These are phyloP conservation scores for Mariannaea sp. DNA, from an alignment of 2,329 filamentous ascomycete genomes.

Conservation along the genomic window DNA sequence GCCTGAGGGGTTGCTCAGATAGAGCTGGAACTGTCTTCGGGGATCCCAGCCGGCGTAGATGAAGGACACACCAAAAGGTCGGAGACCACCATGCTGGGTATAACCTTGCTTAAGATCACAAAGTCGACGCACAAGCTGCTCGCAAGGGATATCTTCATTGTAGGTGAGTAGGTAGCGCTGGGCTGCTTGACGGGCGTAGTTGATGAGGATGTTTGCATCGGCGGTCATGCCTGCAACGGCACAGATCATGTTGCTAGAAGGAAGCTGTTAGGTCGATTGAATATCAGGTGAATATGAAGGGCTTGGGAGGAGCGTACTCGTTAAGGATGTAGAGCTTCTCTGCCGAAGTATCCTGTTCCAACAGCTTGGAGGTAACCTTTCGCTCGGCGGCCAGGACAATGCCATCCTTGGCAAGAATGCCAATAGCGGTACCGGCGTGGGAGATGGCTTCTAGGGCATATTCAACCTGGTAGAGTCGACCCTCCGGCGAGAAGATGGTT, in stretches of 20 bases:
- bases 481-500: slow-evolving; percentile 99
- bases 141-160: slow-evolving; percentile 99
- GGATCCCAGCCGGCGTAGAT: slow-evolving; percentile 99
- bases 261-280: slow-evolving; percentile 15
- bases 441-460: slow-evolving; percentile 99
- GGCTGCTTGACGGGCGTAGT: slow-evolving; percentile 95
- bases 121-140: slow-evolving; percentile 93
- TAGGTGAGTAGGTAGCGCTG: slow-evolving; percentile 98
- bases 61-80: slow-evolving; percentile 97
- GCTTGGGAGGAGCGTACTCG: slow-evolving; percentile 67
- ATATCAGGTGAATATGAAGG: slow-evolving; percentile 1
- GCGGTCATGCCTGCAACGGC: slow-evolving; percentile 99
- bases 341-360: slow-evolving; percentile 98
- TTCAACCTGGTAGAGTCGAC: slow-evolving; percentile 98
- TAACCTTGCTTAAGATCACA: slow-evolving; percentile 99
- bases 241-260: slow-evolving; percentile 95
- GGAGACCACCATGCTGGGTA: slow-evolving; percentile 97
- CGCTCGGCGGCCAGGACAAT: slow-evolving; percentile 97
- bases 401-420: slow-evolving; percentile 96
- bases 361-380: slow-evolving; percentile 98
- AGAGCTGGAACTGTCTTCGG: slow-evolving; percentile 95
- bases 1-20: slow-evolving; percentile 97
- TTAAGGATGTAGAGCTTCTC: slow-evolving; percentile 99
- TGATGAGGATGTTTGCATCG: slow-evolving; percentile 99
- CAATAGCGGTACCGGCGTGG: slow-evolving; percentile 94